Conservation (phyloP, 1,284 basidiomycete species). For the Ceratobasidium sp. region DNA sequence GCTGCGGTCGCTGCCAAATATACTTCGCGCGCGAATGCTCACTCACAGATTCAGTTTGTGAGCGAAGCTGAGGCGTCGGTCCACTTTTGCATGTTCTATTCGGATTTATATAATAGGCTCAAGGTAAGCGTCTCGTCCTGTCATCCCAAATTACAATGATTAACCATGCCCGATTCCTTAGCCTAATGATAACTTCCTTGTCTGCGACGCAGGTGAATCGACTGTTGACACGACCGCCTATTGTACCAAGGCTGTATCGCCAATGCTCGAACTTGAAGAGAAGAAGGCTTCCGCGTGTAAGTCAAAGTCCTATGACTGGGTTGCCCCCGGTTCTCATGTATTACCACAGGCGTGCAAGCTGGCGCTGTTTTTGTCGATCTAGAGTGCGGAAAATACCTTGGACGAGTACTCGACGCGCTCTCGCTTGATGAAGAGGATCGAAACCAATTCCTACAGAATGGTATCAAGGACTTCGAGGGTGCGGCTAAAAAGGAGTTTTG, state of each 20-base stretch:
- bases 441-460: background rate
- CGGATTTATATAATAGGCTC: constrained; percentile 25
- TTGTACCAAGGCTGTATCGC: constrained; percentile 30
- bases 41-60: constrained; percentile 36
- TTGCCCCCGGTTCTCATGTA: background rate
- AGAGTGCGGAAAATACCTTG: background rate
- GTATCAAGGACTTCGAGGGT: background rate
- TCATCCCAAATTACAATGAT: constrained; percentile 10
- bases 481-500: constrained; percentile 15
- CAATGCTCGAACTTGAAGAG: constrained; percentile 42
- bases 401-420: background rate
- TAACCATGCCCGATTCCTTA: background rate
- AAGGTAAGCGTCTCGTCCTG: constrained; percentile 12
- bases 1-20: constrained; percentile 42
- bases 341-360: constrained; percentile 26
- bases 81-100: constrained; percentile 46
- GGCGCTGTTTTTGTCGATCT: constrained; percentile 33
- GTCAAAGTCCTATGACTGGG: background rate
- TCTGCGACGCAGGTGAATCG: constrained; percentile 48
- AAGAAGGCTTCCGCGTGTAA: constrained; percentile 44
- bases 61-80: constrained; percentile 47
- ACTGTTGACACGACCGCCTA: constrained; percentile 49
- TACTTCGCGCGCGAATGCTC: constrained; percentile 10
- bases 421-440: background rate
- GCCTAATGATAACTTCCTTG: constrained; percentile 37